phyloP scores from a whole-genome alignment of 2,329 filamentous ascomycete genomes.

The Apiospora koreana region DNA sequence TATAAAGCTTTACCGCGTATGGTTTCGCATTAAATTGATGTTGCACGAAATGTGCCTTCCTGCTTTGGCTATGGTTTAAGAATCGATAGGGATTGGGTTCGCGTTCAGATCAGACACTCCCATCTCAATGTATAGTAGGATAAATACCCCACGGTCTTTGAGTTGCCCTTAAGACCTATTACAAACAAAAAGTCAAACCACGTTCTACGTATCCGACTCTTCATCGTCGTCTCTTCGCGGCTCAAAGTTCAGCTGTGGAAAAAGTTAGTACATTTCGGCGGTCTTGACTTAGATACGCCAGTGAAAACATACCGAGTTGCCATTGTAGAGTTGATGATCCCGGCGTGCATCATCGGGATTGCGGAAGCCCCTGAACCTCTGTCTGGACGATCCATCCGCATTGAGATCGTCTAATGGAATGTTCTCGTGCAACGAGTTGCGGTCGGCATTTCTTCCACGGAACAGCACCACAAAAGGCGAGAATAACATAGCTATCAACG shows the following conservation, averaged over 20 bases:
- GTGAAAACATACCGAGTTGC: slow-evolving; percentile 71
- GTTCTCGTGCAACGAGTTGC: background rate
- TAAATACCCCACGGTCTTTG: background rate
- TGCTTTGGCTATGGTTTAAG: background rate
- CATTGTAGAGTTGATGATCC: slow-evolving; percentile 82
- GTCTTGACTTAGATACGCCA: background rate
- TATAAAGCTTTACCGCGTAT: background rate
- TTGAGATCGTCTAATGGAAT: slow-evolving; percentile 31
- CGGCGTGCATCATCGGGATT: slow-evolving; percentile 55
- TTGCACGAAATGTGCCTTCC: background rate
- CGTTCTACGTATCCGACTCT: background rate
- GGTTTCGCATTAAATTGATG: background rate
- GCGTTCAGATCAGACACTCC: background rate
- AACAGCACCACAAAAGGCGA: slow-evolving; percentile 23
- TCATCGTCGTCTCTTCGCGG: slow-evolving; percentile 63
- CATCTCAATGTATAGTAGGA: slow-evolving; percentile 1
- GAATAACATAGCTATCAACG: slow-evolving; percentile 10
- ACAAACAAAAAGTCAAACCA: slow-evolving; percentile 1
- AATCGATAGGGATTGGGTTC: background rate
- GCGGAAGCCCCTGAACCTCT: slow-evolving; percentile 48
- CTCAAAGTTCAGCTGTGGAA: slow-evolving; percentile 64
- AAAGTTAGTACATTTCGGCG: slow-evolving; percentile 33
- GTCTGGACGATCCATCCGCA: slow-evolving; percentile 24
- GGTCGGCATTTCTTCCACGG: slow-evolving; percentile 15
- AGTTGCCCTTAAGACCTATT: background rate